Evolutionary conservation across 768 basidiomycete genomes (phyloP).

Genomic region (Podaxis rugospora): DNA sequence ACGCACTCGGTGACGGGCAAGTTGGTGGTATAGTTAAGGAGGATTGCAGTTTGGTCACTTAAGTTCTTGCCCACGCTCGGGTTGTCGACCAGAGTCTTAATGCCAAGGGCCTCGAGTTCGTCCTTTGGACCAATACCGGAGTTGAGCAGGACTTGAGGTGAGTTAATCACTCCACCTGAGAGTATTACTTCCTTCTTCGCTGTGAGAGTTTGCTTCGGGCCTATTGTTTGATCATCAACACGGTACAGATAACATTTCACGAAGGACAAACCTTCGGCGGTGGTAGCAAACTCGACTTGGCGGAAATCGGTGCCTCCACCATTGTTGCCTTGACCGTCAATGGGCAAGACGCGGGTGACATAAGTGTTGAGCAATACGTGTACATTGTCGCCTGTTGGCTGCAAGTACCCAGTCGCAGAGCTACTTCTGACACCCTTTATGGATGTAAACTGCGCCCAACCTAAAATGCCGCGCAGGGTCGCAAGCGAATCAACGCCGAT

Average conservation of each 20-base stretch:
- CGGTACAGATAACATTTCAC: background rate
- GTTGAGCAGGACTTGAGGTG: constrained; percentile 19
- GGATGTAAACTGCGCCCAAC: background rate
- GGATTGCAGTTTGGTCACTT: constrained; percentile 10
- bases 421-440: background rate
- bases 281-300: background rate
- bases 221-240: background rate
- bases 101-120: constrained; percentile 8
- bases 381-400: background rate
- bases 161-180: constrained; percentile 25
- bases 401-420: background rate
- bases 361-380: background rate
- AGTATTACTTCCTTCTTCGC: constrained; percentile 26
- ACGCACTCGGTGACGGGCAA: background rate
- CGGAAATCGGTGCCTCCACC: background rate
- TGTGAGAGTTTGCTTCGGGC: background rate
- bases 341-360: background rate
- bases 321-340: background rate
- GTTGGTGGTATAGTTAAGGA: background rate
- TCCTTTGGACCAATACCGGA: constrained; percentile 20
- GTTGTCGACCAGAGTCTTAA: constrained; percentile 11
- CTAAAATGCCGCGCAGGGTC: background rate
- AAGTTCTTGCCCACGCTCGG: constrained; percentile 17
- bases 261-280: background rate
- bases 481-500: background rate